These are phyloP conservation scores for Lipomyces mesembrius DNA, from an alignment of 805 yeast genomes.

Conservation along the genomic window DNA sequence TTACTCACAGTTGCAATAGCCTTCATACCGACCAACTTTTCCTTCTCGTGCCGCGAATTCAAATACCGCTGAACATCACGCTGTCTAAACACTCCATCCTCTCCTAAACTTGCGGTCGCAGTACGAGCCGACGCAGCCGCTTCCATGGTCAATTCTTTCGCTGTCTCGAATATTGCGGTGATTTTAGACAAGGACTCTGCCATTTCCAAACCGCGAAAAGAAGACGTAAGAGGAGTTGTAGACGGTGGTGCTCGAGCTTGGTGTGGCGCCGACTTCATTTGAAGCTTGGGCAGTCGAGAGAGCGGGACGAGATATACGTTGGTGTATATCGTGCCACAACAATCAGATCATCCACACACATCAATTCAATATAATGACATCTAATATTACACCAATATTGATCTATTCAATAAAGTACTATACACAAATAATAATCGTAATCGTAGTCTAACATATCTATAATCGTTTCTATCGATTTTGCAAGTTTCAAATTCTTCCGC, in stretches of 20 bases:
- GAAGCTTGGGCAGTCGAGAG: background rate
- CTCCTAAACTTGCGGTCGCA: constrained; percentile 58
- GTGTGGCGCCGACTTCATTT: background rate
- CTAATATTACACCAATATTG: no score
- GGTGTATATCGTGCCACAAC: constrained; percentile 1
- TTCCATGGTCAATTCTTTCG: constrained; percentile 75
- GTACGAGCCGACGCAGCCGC: constrained; percentile 78
- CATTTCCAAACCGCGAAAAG: constrained; percentile 45
- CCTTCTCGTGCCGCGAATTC: constrained; percentile 70
- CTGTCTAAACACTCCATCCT: constrained; percentile 63
- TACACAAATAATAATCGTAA: background rate
- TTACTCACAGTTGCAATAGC: constrained; percentile 52
- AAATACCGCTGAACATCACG: constrained; percentile 68
- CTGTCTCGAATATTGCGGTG: constrained; percentile 77
- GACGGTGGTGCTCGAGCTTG: background rate
- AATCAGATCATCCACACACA: no score
- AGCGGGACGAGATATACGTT: background rate
- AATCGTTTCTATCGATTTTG: background rate
- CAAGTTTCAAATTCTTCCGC: background rate
- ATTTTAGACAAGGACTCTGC: constrained; percentile 63
- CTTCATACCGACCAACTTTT: constrained; percentile 63
- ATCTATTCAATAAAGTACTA: background rate
- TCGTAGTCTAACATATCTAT: background rate
- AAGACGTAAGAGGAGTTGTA: background rate
- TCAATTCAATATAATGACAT: no score